These are phyloP conservation scores for Sorghum bicolor DNA, from an alignment of 176 grass and related monocot genomes.

Conservation along the genomic window Sorghum_bicolor_NCBIv3 NC_012872.2:72409001-72409500, in stretches of 20 bases:
- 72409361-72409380: constrained; percentile 62
- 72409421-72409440: constrained; percentile 81
- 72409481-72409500: constrained; percentile 83
- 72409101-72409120: not conserved
- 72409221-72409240: not conserved
- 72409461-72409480: constrained; percentile 90
- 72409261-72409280: not conserved
- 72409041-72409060: not conserved
- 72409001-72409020: not conserved
- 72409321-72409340: too few relatives aligned
- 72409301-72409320: too few relatives aligned
- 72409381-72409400: constrained; percentile 80
- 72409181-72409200: not conserved
- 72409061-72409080: not conserved
- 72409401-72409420: constrained; percentile 78
- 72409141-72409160: constrained; percentile 45
- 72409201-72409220: not conserved
- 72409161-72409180: not conserved
- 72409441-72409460: constrained; percentile 77
- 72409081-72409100: not conserved
- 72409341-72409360: not conserved
- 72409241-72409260: not conserved
- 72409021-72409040: not conserved
- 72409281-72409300: too few relatives aligned
- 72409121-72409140: not conserved